Conservation (phyloP, 1,284 basidiomycete genomes). For the Wallemia mellicola region DNA sequence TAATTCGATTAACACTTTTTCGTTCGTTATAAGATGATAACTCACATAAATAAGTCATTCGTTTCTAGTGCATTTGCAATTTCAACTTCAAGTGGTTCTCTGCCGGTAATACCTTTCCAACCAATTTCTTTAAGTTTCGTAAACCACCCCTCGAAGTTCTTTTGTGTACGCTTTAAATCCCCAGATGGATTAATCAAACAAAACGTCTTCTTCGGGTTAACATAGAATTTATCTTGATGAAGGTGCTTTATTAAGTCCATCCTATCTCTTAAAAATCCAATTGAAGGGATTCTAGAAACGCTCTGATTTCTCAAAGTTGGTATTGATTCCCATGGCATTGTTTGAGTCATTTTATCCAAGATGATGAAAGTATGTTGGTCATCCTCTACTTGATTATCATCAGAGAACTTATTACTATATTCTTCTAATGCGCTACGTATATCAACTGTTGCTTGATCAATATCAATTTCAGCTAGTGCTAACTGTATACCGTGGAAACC, state of each 20-base stretch:
- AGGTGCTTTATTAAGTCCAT: conserved; percentile 16
- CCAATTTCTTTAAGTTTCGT: conserved; percentile 31
- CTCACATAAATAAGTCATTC: conserved; percentile 59
- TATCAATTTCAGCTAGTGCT: conserved; percentile 69
- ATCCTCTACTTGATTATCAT: conserved; percentile 15
- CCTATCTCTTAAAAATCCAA: conserved; percentile 64
- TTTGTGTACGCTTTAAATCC: conserved; percentile 58
- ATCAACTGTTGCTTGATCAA: conserved; percentile 48
- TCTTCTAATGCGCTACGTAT: conserved; percentile 38
- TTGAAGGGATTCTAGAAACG: conserved; percentile 63
- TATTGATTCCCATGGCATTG: conserved; percentile 86
- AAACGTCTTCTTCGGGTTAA: conserved; percentile 39
- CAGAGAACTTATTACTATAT: conserved; percentile 17
- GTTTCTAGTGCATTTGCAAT: conserved; percentile 34
- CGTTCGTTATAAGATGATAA: too few species aligned
- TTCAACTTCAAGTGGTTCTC: conserved; percentile 49
- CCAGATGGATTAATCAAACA: conserved; percentile 79
- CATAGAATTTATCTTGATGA: conserved; percentile 20
- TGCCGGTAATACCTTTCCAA: conserved; percentile 58
- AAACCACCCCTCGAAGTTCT: conserved; percentile 48
- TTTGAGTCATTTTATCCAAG: conserved; percentile 65
- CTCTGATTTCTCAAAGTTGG: conserved; percentile 55
- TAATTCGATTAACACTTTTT: too few species aligned
- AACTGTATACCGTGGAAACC: conserved; percentile 72
- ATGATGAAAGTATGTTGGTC: conserved; percentile 51